Conservation (phyloP, 2,329 filamentous ascomycete species). For the Fusarium sulawesiense region DNA sequence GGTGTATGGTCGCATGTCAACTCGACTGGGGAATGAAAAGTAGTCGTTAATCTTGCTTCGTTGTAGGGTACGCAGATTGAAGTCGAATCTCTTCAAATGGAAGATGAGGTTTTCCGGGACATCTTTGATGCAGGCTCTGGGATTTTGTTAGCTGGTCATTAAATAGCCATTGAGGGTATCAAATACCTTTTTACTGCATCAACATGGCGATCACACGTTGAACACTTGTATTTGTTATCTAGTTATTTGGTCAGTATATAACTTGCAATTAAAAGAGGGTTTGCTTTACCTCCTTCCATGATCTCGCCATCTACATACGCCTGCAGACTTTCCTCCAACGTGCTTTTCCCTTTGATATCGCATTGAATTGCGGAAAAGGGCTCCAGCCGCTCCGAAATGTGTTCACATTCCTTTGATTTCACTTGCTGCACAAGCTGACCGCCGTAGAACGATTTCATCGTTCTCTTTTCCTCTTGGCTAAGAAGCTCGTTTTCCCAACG, state of each 20-base stretch:
- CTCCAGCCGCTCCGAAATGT: slow-evolving; percentile 91
- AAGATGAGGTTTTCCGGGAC: slow-evolving; percentile 95
- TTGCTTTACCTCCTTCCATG: slow-evolving; percentile 81
- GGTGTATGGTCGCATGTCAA: slow-evolving; percentile 92
- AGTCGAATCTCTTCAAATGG: slow-evolving; percentile 90
- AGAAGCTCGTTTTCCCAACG: slow-evolving; percentile 87
- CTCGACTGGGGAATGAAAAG: slow-evolving; percentile 84
- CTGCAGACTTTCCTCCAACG: slow-evolving; percentile 85
- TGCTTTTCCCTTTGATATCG: slow-evolving; percentile 92
- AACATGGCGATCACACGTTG: slow-evolving; percentile 86
- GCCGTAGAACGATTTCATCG: slow-evolving; percentile 86
- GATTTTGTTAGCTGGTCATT: slow-evolving; percentile 1
- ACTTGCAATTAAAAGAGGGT: background rate
- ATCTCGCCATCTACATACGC: slow-evolving; percentile 97
- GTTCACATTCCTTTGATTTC: slow-evolving; percentile 92
- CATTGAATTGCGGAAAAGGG: slow-evolving; percentile 95
- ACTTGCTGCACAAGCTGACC: slow-evolving; percentile 94
- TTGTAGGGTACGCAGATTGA: slow-evolving; percentile 79
- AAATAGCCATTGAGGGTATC: background rate
- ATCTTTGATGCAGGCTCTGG: slow-evolving; percentile 87
- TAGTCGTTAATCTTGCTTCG: slow-evolving; percentile 95
- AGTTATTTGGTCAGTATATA: slow-evolving; percentile 22
- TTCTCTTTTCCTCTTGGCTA: slow-evolving; percentile 73
- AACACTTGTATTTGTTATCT: slow-evolving; percentile 99
- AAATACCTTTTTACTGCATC: slow-evolving; percentile 86